Conservation (phyloP, 1,139 yeast species). For the Candida frijolesensis region DNA sequence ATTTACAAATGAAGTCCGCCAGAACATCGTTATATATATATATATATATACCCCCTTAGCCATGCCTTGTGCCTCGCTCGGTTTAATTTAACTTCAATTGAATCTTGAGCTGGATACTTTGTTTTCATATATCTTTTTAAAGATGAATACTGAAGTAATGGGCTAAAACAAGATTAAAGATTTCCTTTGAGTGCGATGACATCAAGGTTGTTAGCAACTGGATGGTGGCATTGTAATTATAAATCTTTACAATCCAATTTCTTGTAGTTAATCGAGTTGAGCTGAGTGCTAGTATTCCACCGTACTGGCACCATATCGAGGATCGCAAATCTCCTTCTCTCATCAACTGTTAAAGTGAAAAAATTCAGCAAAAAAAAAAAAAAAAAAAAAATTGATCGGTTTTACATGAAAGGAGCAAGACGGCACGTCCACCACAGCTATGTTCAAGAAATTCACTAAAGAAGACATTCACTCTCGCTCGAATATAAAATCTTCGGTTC, state of each 20-base stretch:
- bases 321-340: neutral
- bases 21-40: neutral
- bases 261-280: neutral
- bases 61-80: conserved; percentile 77
- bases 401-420: neutral
- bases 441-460: conserved; percentile 73
- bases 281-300: neutral
- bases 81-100: conserved; percentile 31
- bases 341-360: neutral
- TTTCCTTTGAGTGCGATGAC: conserved; percentile 78
- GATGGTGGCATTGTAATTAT: conserved; percentile 75
- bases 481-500: conserved; percentile 89
- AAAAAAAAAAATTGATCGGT: neutral
- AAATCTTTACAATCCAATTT: conserved; percentile 51
- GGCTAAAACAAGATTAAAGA: conserved; percentile 58
- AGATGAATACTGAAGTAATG: conserved; percentile 32
- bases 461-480: conserved; percentile 91
- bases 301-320: neutral
- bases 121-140: conserved; percentile 2
- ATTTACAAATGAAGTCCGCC: conserved; percentile 8
- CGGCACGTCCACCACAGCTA: conserved; percentile 16
- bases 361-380: neutral
- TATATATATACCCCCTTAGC: neutral
- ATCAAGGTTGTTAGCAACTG: conserved; percentile 47
- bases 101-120: conserved; percentile 63